Conservation (phyloP, 352 stramenopile species). For the Globisporangium okanoganense region DNA sequence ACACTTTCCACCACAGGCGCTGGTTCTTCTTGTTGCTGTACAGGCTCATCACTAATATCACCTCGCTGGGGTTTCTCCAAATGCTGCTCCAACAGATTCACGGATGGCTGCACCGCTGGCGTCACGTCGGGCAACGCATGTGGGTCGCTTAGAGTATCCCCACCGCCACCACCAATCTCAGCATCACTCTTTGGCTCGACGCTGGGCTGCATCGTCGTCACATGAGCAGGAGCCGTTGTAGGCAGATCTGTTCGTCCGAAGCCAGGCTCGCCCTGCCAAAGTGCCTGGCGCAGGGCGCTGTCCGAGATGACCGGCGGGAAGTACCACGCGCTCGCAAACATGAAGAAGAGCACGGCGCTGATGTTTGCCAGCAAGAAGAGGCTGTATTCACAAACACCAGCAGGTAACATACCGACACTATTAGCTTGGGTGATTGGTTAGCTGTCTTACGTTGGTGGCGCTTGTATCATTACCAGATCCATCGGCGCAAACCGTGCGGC, state of each 20-base stretch:
- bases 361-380: conserved; percentile 50
- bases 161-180: neutral
- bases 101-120: neutral
- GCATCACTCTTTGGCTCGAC: neutral
- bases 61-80: neutral
- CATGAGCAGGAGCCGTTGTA: neutral
- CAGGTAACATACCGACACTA: neutral
- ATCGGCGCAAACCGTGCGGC: conserved; percentile 1
- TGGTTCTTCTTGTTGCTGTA: neutral
- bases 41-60: neutral
- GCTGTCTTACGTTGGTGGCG: neutral
- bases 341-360: conserved; percentile 38
- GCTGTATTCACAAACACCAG: conserved; percentile 14
- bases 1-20: neutral
- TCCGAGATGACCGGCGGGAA: conserved; percentile 37
- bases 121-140: neutral
- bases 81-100: neutral
- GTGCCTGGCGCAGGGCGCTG: conserved; percentile 29
- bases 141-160: neutral
- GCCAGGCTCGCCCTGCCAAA: conserved; percentile 30
- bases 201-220: neutral
- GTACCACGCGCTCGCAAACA: conserved; percentile 47
- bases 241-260: neutral
- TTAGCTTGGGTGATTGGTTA: neutral
- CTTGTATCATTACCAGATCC: conserved; percentile 18